These are phyloP conservation scores for Helenozyma rhizophorensis DNA, from an alignment of 805 yeast species.

Conservation along the genomic window DNA sequence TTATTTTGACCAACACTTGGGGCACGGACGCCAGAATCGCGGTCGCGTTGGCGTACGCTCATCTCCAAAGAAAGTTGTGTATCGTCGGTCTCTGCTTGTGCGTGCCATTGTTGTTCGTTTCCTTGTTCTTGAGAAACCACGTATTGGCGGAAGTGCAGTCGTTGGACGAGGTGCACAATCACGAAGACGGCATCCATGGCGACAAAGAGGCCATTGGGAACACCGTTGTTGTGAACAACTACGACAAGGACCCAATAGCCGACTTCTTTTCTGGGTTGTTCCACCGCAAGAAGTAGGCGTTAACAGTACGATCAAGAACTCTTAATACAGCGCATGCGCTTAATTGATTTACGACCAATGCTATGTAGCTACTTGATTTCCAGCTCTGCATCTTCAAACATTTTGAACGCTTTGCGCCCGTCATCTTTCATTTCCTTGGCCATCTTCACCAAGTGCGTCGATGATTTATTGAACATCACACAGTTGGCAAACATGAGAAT, in stretches of 20 bases:
- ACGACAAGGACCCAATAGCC: conserved; percentile 16
- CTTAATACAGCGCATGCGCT: no score
- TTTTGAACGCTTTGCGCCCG: conserved; percentile 48
- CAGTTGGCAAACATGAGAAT: conserved; percentile 81
- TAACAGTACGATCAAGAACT: no score
- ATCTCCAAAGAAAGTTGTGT: conserved; percentile 56
- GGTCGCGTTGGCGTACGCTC: conserved; percentile 53
- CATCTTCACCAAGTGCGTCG: conserved; percentile 57
- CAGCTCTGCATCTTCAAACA: conserved; percentile 55
- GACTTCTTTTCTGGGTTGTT: conserved; percentile 10
- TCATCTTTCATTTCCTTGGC: conserved; percentile 70
- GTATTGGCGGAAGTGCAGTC: conserved; percentile 36
- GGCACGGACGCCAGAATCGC: conserved; percentile 59
- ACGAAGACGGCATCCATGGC: conserved; percentile 14
- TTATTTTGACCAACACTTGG: conserved; percentile 48
- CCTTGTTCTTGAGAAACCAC: conserved; percentile 53
- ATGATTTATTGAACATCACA: conserved; percentile 71
- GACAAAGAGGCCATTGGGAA: conserved; percentile 8
- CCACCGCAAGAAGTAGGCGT: conserved; percentile 7
- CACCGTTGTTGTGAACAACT: conserved; percentile 15
- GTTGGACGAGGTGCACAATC: conserved; percentile 14
- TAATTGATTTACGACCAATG: neutral
- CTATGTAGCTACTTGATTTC: conserved; percentile 1
- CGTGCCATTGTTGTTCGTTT: conserved; percentile 45
- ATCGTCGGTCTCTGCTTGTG: conserved; percentile 53